A percentile compares a stretch with the other conserved stretches of the same genome.
phyloP scores from a whole-genome alignment of 192 early-diverging fungal species.

The Gamsiella multidivaricata region DNA sequence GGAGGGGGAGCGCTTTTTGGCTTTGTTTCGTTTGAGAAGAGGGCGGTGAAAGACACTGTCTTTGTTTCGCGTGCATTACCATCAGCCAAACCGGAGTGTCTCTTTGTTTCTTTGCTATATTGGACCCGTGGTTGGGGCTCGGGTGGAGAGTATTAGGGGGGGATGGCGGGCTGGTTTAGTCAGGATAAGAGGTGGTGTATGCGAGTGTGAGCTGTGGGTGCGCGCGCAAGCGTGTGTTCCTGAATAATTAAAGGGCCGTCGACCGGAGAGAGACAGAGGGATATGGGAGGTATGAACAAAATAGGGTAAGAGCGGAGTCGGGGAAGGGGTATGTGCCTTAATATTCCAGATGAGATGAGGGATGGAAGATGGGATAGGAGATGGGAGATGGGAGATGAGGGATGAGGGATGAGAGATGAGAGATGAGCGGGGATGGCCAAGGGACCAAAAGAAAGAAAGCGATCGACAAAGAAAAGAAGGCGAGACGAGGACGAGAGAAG shows the following conservation, averaged over 20 bases:
- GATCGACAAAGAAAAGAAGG: neutral
- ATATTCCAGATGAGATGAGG: too few relatives aligned
- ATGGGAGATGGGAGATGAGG: neutral
- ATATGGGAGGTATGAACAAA: neutral
- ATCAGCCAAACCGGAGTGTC: too few relatives aligned
- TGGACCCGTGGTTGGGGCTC: too few relatives aligned
- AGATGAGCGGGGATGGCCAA: neutral
- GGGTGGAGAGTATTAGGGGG: neutral
- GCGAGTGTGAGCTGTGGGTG: too few relatives aligned
- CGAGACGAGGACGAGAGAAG: neutral
- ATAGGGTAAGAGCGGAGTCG: neutral
- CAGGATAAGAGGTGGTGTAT: neutral
- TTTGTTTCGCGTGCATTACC: neutral
- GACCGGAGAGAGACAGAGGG: neutral
- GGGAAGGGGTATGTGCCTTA: neutral
- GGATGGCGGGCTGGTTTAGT: neutral
- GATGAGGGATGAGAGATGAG: neutral
- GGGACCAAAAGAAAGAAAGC: neutral
- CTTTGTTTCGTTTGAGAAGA: too few relatives aligned
- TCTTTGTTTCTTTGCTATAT: too few relatives aligned
- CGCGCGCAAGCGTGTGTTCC: too few relatives aligned
- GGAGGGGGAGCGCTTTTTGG: too few relatives aligned
- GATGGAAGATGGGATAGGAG: too few relatives aligned
- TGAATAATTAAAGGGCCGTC: slow-evolving; percentile 1
- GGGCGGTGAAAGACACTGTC: too few relatives aligned